A percentile compares a stretch with the other conserved stretches of the same genome.
These are phyloP conservation scores for Claviceps maximensis DNA, from an alignment of 2,329 filamentous ascomycete genomes.

Conservation along the genomic window DNA sequence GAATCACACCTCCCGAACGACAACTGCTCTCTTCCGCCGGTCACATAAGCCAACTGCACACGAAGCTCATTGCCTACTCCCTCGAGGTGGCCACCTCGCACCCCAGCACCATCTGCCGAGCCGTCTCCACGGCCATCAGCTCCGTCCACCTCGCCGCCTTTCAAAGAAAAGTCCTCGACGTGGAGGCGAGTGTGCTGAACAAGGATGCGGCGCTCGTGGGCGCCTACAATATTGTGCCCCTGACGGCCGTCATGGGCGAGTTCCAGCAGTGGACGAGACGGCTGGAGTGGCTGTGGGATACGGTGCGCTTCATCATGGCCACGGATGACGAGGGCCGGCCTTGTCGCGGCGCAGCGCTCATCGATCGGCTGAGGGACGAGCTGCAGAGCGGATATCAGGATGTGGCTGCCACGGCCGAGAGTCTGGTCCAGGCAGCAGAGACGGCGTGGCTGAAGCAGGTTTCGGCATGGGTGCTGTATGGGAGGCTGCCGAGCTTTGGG, in stretches of 20 bases:
- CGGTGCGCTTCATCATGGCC: constrained; percentile 54
- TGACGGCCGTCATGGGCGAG: constrained; percentile 71
- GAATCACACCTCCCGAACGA: constrained; percentile 65
- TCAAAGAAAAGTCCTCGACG: constrained; percentile 69
- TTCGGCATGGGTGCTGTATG: constrained; percentile 83
- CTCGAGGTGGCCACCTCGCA: constrained; percentile 56
- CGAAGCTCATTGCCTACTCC: constrained; percentile 54
- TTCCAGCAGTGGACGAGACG: constrained; percentile 78
- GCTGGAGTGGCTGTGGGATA: constrained; percentile 74
- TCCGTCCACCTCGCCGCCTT: constrained; percentile 67
- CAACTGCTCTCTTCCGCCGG: constrained; percentile 68
- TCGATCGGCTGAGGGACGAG: constrained; percentile 63
- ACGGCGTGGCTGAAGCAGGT: constrained; percentile 84
- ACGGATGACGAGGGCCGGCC: constrained; percentile 19
- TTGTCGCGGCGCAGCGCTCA: constrained; percentile 59
- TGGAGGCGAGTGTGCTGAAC: constrained; percentile 65
- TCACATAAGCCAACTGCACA: constrained; percentile 65
- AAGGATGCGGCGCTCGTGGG: constrained; percentile 72
- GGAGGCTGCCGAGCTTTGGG: constrained; percentile 64
- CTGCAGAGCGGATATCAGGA: constrained; percentile 81
- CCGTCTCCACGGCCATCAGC: constrained; percentile 66
- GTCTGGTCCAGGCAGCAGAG: constrained; percentile 67
- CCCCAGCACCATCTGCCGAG: constrained; percentile 71
- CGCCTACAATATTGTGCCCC: constrained; percentile 82
- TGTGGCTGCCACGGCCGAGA: constrained; percentile 62